These are phyloP conservation scores for Naumovozyma dairenensis DNA, from an alignment of 805 yeast species.

Conservation along the genomic window DNA sequence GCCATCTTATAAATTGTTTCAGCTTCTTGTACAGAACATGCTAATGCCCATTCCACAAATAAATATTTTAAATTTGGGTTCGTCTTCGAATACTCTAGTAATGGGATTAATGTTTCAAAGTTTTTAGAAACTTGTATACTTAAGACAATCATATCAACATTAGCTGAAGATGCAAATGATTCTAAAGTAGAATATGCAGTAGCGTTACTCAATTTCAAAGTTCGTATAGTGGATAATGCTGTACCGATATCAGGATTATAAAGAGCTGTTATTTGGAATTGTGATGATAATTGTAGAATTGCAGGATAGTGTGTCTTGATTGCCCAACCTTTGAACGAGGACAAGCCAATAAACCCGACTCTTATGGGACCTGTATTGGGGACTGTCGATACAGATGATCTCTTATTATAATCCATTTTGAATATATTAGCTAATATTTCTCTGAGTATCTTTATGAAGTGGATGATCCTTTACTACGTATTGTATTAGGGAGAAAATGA, in stretches of 20 bases:
- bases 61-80: slow-evolving; percentile 20
- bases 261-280: slow-evolving; percentile 23
- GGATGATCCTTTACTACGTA: too few relatives aligned
- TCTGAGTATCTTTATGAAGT: too few relatives aligned
- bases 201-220: slow-evolving; percentile 19
- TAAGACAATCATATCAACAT: slow-evolving; percentile 23
- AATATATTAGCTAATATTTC: too few relatives aligned
- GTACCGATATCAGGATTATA: slow-evolving; percentile 15
- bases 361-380: slow-evolving; percentile 22
- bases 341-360: slow-evolving; percentile 24
- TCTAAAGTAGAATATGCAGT: slow-evolving; percentile 19
- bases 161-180: slow-evolving; percentile 14
- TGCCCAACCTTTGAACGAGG: slow-evolving; percentile 24
- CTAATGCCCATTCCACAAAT: slow-evolving; percentile 25
- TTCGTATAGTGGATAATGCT: slow-evolving; percentile 16
- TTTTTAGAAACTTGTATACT: slow-evolving; percentile 17
- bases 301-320: slow-evolving; percentile 26
- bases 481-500: too few relatives aligned
- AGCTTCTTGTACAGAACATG: slow-evolving; percentile 18
- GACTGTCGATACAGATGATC: slow-evolving; percentile 25
- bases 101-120: slow-evolving; percentile 11
- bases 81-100: slow-evolving; percentile 15
- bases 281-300: slow-evolving; percentile 22
- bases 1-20: slow-evolving; percentile 21
- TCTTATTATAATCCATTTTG: slow-evolving; percentile 22